A percentile compares a stretch with the other conserved stretches of the same genome.
These are phyloP conservation scores for Elsinoe fawcettii DNA, from an alignment of 2,329 filamentous ascomycete species.

Conservation along the genomic window DNA sequence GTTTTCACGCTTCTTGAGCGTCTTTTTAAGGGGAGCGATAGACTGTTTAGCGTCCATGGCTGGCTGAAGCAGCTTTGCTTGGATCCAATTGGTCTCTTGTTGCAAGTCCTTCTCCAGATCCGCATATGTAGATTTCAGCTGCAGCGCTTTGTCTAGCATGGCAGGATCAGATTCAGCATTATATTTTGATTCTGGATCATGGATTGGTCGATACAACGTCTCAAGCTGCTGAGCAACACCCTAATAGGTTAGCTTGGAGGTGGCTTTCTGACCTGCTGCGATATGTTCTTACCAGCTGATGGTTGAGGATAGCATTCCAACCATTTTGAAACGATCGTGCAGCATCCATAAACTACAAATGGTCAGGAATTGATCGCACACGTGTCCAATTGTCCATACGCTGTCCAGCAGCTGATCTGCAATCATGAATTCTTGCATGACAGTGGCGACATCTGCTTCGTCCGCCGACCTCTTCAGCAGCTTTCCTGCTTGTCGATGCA, in stretches of 20 bases:
- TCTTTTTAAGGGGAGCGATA: conserved; percentile 66
- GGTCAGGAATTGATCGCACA: background rate
- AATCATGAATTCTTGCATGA: conserved; percentile 74
- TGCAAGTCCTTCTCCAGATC: conserved; percentile 64
- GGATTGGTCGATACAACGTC: conserved; percentile 67
- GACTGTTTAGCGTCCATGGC: conserved; percentile 61
- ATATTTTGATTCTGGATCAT: conserved; percentile 54
- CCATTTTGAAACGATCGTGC: conserved; percentile 69
- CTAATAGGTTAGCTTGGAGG: conserved; percentile 25
- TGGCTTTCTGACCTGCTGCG: background rate
- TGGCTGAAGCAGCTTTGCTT: conserved; percentile 60
- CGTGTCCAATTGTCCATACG: conserved; percentile 42
- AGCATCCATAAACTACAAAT: conserved; percentile 55
- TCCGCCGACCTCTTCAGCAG: conserved; percentile 65
- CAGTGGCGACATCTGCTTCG: conserved; percentile 64
- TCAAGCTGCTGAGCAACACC: conserved; percentile 61
- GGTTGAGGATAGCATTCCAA: conserved; percentile 62
- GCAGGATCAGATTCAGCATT: conserved; percentile 45
- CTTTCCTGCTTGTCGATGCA: conserved; percentile 68
- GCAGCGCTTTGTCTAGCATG: conserved; percentile 55
- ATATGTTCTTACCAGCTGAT: conserved; percentile 1
- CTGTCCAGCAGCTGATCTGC: conserved; percentile 65
- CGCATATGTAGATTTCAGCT: conserved; percentile 58
- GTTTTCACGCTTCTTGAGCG: conserved; percentile 77
- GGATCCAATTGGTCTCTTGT: conserved; percentile 63